These are phyloP conservation scores for Plasmodium cynomolgi DNA, from an alignment of 169 alveolate species.

Conservation along the genomic window DNA sequence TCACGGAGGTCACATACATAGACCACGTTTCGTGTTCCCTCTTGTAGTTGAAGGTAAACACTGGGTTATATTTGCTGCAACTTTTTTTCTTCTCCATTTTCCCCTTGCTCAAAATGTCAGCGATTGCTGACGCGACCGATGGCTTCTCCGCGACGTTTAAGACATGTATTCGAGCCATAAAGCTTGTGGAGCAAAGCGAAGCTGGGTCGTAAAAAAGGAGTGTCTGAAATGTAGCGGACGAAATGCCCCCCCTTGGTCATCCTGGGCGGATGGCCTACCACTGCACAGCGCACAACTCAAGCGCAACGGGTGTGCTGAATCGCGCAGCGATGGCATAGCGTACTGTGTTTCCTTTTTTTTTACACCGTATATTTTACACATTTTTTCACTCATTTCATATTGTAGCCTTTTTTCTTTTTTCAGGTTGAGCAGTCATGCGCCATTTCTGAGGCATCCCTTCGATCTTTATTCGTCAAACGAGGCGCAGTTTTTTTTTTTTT, in stretches of 20 bases:
- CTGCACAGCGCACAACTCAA: not conserved
- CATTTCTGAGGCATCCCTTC: not conserved
- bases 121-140: constrained; percentile 96
- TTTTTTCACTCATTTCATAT: not conserved
- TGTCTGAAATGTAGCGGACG: not conserved
- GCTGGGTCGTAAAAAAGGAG: not conserved
- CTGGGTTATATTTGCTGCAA: constrained; percentile 54
- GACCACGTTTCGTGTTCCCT: constrained; percentile 58
- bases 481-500: not conserved
- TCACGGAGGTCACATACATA: constrained; percentile 79
- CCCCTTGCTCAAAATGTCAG: constrained; percentile 92
- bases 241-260: not conserved
- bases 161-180: constrained; percentile 82
- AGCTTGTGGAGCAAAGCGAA: not conserved
- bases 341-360: not conserved
- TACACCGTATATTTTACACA: not conserved
- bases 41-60: constrained; percentile 49
- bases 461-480: not conserved
- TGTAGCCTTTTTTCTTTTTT: not conserved
- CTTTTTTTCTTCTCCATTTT: constrained; percentile 83
- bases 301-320: not conserved
- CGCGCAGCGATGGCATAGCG: constrained; percentile 1
- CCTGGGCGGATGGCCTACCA: not conserved
- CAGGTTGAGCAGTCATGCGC: not conserved
- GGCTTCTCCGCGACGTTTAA: constrained; percentile 99